phyloP scores from a whole-genome alignment of 305 asterid genomes.

The Solanum chacoense region DNA sequence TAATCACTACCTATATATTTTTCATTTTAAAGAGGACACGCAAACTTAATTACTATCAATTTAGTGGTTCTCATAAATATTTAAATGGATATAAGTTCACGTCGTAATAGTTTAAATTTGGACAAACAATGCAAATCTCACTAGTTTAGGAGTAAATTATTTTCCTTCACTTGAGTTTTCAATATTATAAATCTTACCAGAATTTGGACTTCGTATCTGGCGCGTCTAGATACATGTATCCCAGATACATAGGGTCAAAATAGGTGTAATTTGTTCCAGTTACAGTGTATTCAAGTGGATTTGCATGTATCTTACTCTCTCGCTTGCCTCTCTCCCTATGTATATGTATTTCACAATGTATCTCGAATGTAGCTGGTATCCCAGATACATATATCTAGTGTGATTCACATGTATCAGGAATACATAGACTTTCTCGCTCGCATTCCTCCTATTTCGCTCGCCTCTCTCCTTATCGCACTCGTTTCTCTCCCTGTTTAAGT shows the following conservation, averaged over 20 bases:
- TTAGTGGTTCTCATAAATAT: neutral
- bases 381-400: no score
- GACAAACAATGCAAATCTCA: neutral
- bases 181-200: neutral
- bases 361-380: no score
- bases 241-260: neutral
- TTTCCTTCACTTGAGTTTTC: neutral
- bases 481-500: neutral
- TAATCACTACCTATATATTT: slow-evolving; percentile 1
- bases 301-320: neutral
- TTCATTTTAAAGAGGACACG: neutral
- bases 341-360: no score
- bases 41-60: neutral
- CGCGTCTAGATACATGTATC: neutral
- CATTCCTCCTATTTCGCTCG: neutral
- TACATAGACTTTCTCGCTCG: neutral
- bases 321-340: neutral
- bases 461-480: neutral
- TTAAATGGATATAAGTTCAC: neutral
- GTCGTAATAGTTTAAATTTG: neutral
- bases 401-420: no score
- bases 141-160: neutral
- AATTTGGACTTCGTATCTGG: neutral
- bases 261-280: neutral
- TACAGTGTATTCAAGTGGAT: no score